Conservation (phyloP, 208 protist species). For the Trypanosoma melophagium region DNA sequence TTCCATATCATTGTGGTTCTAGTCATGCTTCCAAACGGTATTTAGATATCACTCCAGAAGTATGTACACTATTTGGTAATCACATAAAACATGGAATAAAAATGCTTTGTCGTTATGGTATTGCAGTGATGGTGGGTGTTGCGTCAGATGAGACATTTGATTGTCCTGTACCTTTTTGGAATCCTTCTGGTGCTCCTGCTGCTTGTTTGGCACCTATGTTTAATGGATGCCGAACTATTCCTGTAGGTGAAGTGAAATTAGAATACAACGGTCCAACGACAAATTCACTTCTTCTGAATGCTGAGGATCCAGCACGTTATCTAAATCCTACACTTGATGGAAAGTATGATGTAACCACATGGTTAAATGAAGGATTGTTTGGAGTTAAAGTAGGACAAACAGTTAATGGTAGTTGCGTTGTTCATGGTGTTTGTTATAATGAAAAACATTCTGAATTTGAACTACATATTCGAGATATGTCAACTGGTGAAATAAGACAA, state of each 20-base stretch:
- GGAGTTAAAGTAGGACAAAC: slow-evolving; percentile 45
- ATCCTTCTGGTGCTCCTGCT: slow-evolving; percentile 66
- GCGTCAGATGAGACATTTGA: slow-evolving; percentile 24
- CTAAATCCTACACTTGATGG: slow-evolving; percentile 44
- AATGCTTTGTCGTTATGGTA: slow-evolving; percentile 76
- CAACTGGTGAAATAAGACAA: slow-evolving; percentile 26
- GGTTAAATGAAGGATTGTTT: slow-evolving; percentile 80
- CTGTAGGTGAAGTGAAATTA: slow-evolving; percentile 55
- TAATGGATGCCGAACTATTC: slow-evolving; percentile 46
- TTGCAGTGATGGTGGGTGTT: slow-evolving; percentile 69
- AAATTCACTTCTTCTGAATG: slow-evolving; percentile 38
- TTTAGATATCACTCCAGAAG: slow-evolving; percentile 67
- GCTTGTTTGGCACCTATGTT: slow-evolving; percentile 72
- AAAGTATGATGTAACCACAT: slow-evolving; percentile 48
- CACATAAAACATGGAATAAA: slow-evolving; percentile 59
- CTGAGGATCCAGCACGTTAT: slow-evolving; percentile 65
- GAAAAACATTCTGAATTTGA: slow-evolving; percentile 55
- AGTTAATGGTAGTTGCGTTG: slow-evolving; percentile 38
- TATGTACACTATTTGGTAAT: slow-evolving; percentile 31
- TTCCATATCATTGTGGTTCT: slow-evolving; percentile 81
- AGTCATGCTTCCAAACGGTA: slow-evolving; percentile 68
- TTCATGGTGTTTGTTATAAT: slow-evolving; percentile 68
- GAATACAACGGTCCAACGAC: slow-evolving; percentile 73
- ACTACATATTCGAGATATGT: slow-evolving; percentile 44
- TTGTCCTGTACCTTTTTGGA: slow-evolving; percentile 61